Evolutionary conservation across 768 basidiomycete species (phyloP), one percentile per base, ranked within the genome.

Genomic region (Lentinula boryana): DNA sequence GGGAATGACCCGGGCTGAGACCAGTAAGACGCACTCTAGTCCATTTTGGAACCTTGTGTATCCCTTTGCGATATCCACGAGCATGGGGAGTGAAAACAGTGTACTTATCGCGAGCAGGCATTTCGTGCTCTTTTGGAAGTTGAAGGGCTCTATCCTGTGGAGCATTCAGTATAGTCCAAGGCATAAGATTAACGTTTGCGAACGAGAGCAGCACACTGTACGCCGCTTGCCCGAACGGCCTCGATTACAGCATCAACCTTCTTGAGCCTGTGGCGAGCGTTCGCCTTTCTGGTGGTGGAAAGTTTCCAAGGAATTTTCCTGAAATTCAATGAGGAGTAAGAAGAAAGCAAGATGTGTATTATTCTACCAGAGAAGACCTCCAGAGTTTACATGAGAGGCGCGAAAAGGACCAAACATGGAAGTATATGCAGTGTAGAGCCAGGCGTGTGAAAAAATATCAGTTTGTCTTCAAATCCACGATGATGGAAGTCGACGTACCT

Each of bases 21-120:
- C 60, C 23, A 10, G 33, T 48, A 4, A 35, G 31, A 76, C 89
- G 62, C 65, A 95, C 95, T 74, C 93, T 82, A 54, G 95, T 97
- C 85, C 89, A 98, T 70, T 97, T 96, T n/a, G 95, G 95, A 31
- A 96, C 91, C 69, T 95, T 95, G 76, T 98, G 95, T 53, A 97
- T 93, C 27, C 93, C 91, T 68, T 98, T 98, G 48, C 96, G 79
- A 73, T 96, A 99, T 5, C 91, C 89, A 61, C 73, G 78, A 1
- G 77, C 76, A 43, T 82, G 84, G 4, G 83, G 78, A 41, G 83
- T 84, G 74, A 95, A 98, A 18, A 90, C 84, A 3, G 95, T 97
- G 76, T 98, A 99, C 74, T 99, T 99, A 78, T 98, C 96, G 68
- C 81, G 85, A 1, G 96, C 77, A 10, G 76, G 80, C 97, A 98